These are phyloP conservation scores for Rhodotorula sp. DNA, from an alignment of 1,284 basidiomycete genomes.

Conservation along the genomic window DNA sequence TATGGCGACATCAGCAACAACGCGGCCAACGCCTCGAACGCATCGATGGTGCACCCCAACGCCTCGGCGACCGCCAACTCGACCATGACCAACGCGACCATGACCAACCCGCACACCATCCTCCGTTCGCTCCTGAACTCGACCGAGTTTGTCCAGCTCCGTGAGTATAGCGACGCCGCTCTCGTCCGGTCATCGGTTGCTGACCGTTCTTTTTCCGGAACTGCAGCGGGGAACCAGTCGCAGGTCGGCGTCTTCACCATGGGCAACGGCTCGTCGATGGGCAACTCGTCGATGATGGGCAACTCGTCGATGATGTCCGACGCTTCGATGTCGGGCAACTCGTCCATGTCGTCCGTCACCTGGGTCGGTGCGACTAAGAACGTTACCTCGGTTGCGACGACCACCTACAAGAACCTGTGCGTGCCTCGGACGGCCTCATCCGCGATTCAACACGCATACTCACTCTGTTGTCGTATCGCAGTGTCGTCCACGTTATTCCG, in stretches of 20 bases:
- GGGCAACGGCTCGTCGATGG: not conserved
- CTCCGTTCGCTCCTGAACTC: conserved; percentile 31
- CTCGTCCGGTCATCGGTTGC: not conserved
- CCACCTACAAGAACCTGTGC: conserved; percentile 25
- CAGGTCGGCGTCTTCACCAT: conserved; percentile 27
- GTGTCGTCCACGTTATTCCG: conserved; percentile 31
- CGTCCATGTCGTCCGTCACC: conserved; percentile 40
- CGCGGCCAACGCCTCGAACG: conserved; percentile 1
- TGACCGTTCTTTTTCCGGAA: not conserved
- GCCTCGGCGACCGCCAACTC: conserved; percentile 1
- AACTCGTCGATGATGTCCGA: conserved; percentile 19
- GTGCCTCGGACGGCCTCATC: conserved; percentile 11
- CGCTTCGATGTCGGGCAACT: not conserved
- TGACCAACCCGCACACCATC: conserved; percentile 22
- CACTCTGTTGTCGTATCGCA: not conserved
- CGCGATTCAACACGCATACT: not conserved
- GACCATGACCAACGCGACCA: not conserved
- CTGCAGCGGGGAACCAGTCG: conserved; percentile 12
- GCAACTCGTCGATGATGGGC: conserved; percentile 1
- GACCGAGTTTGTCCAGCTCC: conserved; percentile 27
- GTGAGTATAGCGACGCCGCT: not conserved
- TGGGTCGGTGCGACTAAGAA: conserved; percentile 43
- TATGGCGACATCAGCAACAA: conserved; percentile 8
- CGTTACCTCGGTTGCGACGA: conserved; percentile 16
- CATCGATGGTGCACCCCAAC: not conserved